Base-by-base conservation (phyloP, 2,329 filamentous ascomycete genomes). In the Venturia effusa region DNA sequence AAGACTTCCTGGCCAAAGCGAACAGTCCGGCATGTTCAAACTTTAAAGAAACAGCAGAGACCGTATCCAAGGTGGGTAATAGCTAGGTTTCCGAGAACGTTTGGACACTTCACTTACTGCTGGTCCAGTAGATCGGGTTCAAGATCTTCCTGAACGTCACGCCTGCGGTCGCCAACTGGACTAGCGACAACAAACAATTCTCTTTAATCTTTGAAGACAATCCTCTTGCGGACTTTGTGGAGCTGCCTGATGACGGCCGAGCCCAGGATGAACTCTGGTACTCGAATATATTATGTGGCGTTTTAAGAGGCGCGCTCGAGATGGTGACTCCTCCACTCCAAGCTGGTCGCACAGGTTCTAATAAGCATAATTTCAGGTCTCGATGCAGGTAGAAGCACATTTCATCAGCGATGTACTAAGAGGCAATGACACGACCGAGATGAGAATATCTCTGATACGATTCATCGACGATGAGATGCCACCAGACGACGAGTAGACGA, bases 131-230 rank as follows among this genome's bases (percentile, higher is more conserved):
- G 90, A 89, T 99, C 68, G 94, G 94, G 64, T 99, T 99, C 80
- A 97, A 99, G 79, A 96, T 99, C 68, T 99, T 99, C 75, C 84
- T 99, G 66, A 99, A 99, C 73, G 92, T 97, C 69, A 95, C 92
- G 4, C 94, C 94, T 0, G 89, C 88, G 8, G 88, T 97, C 67
- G 91, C 92, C 59, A 97, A 96, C 74, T 99, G 94, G 94, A 94
- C 92, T 27, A 90, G 84, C 74, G 94, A 99, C 76, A 94, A 88
- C 78, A 97, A 96, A 74, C 91, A 96, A 69, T 99, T 99, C 78
- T 97, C 92, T 0, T 81, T 99, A 15, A 84, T 97, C 19, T 96
- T 99, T 69, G 94, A 99, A 68, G 94, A 99, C 75, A 99, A 97
- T 72, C 94, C 94, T 0, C 79, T 99, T 65, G 92, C 92, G 61